phyloP scores from a whole-genome alignment of 2,329 filamentous ascomycete genomes.

The Rhexocercosporidium sp. region DNA sequence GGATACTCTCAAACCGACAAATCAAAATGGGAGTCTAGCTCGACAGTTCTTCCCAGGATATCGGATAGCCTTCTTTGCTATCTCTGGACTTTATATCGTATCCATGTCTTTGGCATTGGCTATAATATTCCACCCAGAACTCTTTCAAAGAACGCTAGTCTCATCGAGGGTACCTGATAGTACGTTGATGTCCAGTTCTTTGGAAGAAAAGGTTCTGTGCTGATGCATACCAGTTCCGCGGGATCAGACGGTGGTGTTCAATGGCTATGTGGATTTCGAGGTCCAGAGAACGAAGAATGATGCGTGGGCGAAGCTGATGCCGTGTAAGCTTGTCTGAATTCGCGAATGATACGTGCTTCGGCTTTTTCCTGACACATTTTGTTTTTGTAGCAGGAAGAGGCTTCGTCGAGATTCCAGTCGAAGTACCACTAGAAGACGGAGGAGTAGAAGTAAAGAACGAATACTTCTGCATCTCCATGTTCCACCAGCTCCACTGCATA shows the following conservation, averaged over 20 bases:
- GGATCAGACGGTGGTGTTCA: slow-evolving; percentile 11
- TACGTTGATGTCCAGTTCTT: background rate
- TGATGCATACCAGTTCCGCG: slow-evolving; percentile 4
- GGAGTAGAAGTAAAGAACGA: slow-evolving; percentile 1
- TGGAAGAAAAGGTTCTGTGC: background rate
- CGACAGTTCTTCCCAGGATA: background rate
- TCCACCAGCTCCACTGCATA: slow-evolving; percentile 26
- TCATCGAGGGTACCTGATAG: background rate
- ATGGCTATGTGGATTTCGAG: background rate
- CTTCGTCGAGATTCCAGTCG: slow-evolving; percentile 17
- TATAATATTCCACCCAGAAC: background rate
- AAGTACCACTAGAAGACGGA: slow-evolving; percentile 5
- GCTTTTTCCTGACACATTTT: background rate
- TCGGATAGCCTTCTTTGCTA: slow-evolving; percentile 9
- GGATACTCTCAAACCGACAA: background rate
- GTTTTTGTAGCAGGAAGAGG: slow-evolving; percentile 20
- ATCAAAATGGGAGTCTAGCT: background rate
- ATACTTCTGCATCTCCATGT: slow-evolving; percentile 25
- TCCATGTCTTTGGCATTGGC: background rate
- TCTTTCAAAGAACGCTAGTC: background rate
- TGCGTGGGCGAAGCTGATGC: slow-evolving; percentile 10
- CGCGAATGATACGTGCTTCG: background rate
- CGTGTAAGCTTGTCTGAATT: background rate
- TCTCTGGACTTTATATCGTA: slow-evolving; percentile 3
- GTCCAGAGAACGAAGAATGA: slow-evolving; percentile 7